Evolutionary conservation across 352 stramenopile species (phyloP).

Genomic region (Pythium pyrilobum): DNA sequence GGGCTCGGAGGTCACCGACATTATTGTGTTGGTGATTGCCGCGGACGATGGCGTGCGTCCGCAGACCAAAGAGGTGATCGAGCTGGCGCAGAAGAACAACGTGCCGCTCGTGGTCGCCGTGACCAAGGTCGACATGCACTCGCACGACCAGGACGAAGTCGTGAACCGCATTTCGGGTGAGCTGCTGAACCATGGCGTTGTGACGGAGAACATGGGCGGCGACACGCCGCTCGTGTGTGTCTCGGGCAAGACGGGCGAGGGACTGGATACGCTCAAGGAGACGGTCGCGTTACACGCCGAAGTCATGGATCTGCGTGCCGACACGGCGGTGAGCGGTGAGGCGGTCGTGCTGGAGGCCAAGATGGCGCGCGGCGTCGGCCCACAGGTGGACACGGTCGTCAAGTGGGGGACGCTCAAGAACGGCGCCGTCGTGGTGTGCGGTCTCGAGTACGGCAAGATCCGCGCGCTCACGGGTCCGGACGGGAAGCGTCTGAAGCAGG

Average conservation of each 20-base stretch:
- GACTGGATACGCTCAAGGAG: conserved; percentile 95
- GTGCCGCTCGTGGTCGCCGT: conserved; percentile 96
- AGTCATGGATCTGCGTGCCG: conserved; percentile 94
- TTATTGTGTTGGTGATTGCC: conserved; percentile 97
- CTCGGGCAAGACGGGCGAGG: conserved; percentile 93
- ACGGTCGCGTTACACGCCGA: conserved; percentile 96
- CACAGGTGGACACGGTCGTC: conserved; percentile 94
- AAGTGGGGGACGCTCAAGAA: conserved; percentile 96
- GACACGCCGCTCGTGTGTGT: conserved; percentile 93
- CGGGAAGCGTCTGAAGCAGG: conserved; percentile 86
- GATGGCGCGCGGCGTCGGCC: conserved; percentile 92
- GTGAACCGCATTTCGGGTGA: conserved; percentile 72
- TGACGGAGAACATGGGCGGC: conserved; percentile 93
- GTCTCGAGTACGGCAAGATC: conserved; percentile 93
- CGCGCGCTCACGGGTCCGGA: conserved; percentile 60
- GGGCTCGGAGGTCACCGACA: conserved; percentile 96
- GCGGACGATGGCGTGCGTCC: conserved; percentile 98
- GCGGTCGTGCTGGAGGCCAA: conserved; percentile 95
- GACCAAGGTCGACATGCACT: conserved; percentile 96
- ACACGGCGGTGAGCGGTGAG: conserved; percentile 84
- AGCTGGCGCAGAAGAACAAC: conserved; percentile 91
- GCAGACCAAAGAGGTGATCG: conserved; percentile 96
- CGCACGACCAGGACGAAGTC: conserved; percentile 64
- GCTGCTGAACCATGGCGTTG: conserved; percentile 91
- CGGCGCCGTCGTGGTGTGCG: conserved; percentile 94